These are phyloP conservation scores for Zymoseptoria brevis DNA, from an alignment of 2,329 filamentous ascomycete species.

Conservation along the genomic window DNA sequence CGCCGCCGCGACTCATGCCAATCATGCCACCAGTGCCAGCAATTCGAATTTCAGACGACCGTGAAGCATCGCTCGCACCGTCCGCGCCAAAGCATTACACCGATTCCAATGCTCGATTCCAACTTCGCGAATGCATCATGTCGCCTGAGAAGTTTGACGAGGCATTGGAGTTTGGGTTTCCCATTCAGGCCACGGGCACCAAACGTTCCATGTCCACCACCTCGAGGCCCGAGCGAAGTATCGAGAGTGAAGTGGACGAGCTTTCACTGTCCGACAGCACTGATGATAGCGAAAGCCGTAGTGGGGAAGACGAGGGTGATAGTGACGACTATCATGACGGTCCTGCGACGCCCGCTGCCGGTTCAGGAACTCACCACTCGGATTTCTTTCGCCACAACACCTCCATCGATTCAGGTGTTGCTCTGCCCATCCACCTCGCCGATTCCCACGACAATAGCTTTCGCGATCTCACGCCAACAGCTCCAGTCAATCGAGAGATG, in stretches of 20 bases:
- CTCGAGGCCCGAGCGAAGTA: conserved; percentile 9
- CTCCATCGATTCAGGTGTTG: conserved; percentile 31
- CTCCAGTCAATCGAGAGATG: conserved; percentile 60
- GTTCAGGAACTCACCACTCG: conserved; percentile 2
- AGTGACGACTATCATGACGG: conserved; percentile 1
- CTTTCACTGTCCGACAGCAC: conserved; percentile 11
- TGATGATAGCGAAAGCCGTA: conserved; percentile 1
- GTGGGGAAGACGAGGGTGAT: conserved; percentile 7
- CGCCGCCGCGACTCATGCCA: conserved; percentile 23
- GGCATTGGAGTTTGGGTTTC: conserved; percentile 87
- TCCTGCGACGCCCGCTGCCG: conserved; percentile 8
- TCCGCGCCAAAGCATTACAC: conserved; percentile 60
- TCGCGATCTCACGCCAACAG: conserved; percentile 12
- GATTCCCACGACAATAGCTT: conserved; percentile 1
- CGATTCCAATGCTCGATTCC: conserved; percentile 79
- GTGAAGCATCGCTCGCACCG: background rate
- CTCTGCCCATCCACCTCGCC: conserved; percentile 6
- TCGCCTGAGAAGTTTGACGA: conserved; percentile 95
- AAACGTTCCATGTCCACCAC: conserved; percentile 10
- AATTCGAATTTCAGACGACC: background rate
- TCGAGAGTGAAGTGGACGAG: conserved; percentile 6
- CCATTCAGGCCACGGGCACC: conserved; percentile 28
- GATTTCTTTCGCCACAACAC: conserved; percentile 20
- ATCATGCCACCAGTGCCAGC: conserved; percentile 17
- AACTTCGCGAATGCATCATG: conserved; percentile 75